Conservation (phyloP, 225 moss, liverwort and hornwort genomes). For the Polytrichum formosum region DNA sequence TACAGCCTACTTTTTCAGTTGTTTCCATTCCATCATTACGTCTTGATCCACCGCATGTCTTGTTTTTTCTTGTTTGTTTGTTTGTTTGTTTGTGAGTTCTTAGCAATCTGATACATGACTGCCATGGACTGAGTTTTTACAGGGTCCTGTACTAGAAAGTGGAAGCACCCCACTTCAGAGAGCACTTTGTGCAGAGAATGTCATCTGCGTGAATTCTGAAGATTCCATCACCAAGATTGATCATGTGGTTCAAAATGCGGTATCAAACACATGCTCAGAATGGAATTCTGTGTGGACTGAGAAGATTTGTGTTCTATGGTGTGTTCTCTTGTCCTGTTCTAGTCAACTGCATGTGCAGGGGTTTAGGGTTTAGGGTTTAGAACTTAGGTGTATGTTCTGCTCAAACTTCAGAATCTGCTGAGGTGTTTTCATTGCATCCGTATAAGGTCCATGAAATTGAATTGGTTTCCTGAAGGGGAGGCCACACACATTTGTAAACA, state of each 20-base stretch:
- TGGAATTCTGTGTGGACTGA: conserved; percentile 30
- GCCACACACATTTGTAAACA: too few species aligned
- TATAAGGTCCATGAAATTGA: too few species aligned
- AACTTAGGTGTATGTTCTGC: too few species aligned
- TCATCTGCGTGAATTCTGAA: conserved; percentile 28
- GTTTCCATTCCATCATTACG: too few species aligned
- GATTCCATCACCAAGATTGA: conserved; percentile 2
- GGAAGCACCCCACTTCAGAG: conserved; percentile 33
- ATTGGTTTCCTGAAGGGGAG: too few species aligned
- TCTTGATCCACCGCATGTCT: too few species aligned
- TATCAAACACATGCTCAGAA: conserved; percentile 21
- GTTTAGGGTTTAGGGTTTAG: too few species aligned
- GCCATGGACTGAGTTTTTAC: background rate
- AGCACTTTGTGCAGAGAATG: conserved; percentile 30
- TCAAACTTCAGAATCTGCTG: too few species aligned
- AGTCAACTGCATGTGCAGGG: too few species aligned
- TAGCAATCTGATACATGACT: conserved; percentile 2
- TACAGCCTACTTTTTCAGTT: too few species aligned
- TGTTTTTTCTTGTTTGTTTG: too few species aligned
- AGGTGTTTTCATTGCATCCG: too few species aligned
- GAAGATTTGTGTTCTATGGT: conserved; percentile 38
- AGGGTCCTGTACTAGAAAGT: conserved; percentile 38
- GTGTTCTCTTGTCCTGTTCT: background rate
- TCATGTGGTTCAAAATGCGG: conserved; percentile 9
- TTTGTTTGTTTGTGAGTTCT: background rate